These are phyloP conservation scores for Licmophora abbreviata DNA, from an alignment of 108 stramenopile species.

Conservation along the genomic window DNA sequence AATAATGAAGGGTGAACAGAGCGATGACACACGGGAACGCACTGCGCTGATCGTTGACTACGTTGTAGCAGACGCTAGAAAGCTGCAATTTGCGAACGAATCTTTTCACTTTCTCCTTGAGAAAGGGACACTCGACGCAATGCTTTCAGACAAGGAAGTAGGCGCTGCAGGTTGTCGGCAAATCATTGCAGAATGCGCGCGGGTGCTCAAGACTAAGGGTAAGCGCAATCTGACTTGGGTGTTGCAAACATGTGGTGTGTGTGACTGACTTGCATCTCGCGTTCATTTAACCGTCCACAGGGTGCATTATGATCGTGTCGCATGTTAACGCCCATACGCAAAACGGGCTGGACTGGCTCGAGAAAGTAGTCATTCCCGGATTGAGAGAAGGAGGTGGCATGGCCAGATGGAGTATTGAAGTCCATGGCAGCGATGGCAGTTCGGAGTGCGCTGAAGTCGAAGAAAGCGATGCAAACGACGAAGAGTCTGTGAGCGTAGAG, in stretches of 20 bases:
- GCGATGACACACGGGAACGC: constrained; percentile 5
- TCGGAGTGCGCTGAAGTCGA: neutral
- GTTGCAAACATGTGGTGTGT: constrained; percentile 7
- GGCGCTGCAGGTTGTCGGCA: constrained; percentile 39
- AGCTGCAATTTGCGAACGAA: constrained; percentile 25
- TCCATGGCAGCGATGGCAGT: constrained; percentile 58
- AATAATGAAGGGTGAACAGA: constrained; percentile 29
- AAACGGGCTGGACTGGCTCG: constrained; percentile 53
- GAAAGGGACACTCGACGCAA: constrained; percentile 82
- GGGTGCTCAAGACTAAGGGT: constrained; percentile 34
- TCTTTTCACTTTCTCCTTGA: constrained; percentile 62
- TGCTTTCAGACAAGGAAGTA: constrained; percentile 56
- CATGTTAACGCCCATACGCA: constrained; percentile 57
- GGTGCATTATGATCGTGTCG: constrained; percentile 51
- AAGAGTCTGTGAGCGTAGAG: neutral
- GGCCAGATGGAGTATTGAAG: constrained; percentile 55
- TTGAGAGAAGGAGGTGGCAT: constrained; percentile 25
- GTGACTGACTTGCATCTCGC: neutral
- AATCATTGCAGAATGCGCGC: constrained; percentile 61
- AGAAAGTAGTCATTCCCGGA: constrained; percentile 54
- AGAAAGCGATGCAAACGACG: constrained; percentile 26
- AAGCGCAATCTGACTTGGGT: neutral
- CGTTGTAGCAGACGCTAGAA: constrained; percentile 45
- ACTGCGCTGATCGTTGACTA: constrained; percentile 22
- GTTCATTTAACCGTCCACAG: constrained; percentile 9